Percentiles rank a stretch among this genome's conserved stretches.
phyloP scores from a whole-genome alignment of 2,329 filamentous ascomycete genomes.

The Pseudogymnoascus sp. region DNA sequence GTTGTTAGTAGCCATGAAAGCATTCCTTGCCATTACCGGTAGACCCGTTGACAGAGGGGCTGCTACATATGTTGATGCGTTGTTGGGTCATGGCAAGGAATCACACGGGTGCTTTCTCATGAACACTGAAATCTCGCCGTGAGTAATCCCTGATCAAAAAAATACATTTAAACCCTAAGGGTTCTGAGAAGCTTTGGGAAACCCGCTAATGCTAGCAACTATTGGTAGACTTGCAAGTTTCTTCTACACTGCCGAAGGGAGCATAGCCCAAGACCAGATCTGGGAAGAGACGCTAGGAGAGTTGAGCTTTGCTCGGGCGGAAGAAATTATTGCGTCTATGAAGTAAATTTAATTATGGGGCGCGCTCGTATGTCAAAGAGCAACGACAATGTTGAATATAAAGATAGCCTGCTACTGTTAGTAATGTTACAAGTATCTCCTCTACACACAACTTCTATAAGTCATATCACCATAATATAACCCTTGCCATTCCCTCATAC shows the following conservation, averaged over 20 bases:
- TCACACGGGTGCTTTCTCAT: slow-evolving; percentile 45
- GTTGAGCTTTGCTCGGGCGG: slow-evolving; percentile 30
- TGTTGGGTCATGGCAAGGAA: slow-evolving; percentile 39
- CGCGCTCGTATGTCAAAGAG: background rate
- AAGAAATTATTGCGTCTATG: slow-evolving; percentile 14
- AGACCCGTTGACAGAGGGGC: slow-evolving; percentile 37
- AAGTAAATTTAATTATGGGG: background rate
- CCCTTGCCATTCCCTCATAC: too few relatives aligned
- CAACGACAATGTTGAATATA: background rate
- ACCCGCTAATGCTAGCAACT: background rate
- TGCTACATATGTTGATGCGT: slow-evolving; percentile 42
- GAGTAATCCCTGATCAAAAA: slow-evolving; percentile 25
- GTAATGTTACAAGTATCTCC: background rate
- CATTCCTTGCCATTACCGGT: slow-evolving; percentile 26
- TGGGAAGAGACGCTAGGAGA: slow-evolving; percentile 37
- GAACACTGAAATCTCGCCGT: slow-evolving; percentile 43
- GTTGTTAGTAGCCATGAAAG: slow-evolving; percentile 18
- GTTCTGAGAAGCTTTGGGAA: background rate
- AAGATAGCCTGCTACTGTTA: background rate
- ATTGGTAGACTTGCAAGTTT: slow-evolving; percentile 29
- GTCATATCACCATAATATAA: too few relatives aligned
- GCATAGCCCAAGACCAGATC: slow-evolving; percentile 31
- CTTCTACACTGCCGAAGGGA: slow-evolving; percentile 33
- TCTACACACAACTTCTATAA: background rate
- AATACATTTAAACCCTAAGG: background rate